Percentiles rank a stretch among this genome's conserved stretches.
Evolutionary conservation across 1,284 basidiomycete genomes (phyloP).

Genomic region (Boletus semigastroideus): DNA sequence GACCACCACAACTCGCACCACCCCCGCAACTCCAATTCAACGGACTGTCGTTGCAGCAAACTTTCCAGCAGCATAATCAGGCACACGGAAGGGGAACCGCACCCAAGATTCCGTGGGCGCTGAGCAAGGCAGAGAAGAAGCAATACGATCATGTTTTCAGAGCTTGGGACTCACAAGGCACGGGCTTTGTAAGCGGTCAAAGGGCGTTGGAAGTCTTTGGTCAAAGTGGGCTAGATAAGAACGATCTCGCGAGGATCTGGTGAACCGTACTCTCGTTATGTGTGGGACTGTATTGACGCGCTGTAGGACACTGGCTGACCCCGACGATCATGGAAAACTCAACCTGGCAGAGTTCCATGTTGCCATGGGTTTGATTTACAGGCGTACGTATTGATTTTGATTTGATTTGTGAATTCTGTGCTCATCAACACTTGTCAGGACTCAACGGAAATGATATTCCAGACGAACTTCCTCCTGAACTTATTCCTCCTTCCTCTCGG

Average conservation of each 20-base stretch:
- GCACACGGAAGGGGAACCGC: constrained; percentile 62
- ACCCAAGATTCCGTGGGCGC: constrained; percentile 85
- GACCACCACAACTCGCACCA: constrained; percentile 63
- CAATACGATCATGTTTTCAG: constrained; percentile 97
- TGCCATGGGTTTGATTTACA: constrained; percentile 98
- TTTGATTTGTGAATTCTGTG: neutral
- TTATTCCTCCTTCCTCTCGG: constrained; percentile 89
- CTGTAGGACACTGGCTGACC: constrained; percentile 83
- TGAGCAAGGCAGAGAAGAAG: constrained; percentile 93
- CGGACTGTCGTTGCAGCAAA: constrained; percentile 64
- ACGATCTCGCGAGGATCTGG: constrained; percentile 96
- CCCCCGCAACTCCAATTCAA: constrained; percentile 57
- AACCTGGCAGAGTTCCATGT: constrained; percentile 98
- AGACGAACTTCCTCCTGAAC: constrained; percentile 82
- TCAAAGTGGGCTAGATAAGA: constrained; percentile 85
- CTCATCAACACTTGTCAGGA: constrained; percentile 42
- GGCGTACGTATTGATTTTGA: constrained; percentile 57
- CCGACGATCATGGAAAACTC: constrained; percentile 89
- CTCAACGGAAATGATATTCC: constrained; percentile 94
- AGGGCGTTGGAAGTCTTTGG: constrained; percentile 94
- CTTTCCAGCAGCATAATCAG: constrained; percentile 80
- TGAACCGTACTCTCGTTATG: constrained; percentile 38
- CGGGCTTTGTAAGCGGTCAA: constrained; percentile 86
- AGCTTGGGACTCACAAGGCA: constrained; percentile 86
- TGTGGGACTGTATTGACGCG: neutral